A percentile compares a stretch with the other conserved stretches of the same genome.
Conservation (phyloP, 768 basidiomycete species). For the Porphyrellus cyaneotinctus region DNA sequence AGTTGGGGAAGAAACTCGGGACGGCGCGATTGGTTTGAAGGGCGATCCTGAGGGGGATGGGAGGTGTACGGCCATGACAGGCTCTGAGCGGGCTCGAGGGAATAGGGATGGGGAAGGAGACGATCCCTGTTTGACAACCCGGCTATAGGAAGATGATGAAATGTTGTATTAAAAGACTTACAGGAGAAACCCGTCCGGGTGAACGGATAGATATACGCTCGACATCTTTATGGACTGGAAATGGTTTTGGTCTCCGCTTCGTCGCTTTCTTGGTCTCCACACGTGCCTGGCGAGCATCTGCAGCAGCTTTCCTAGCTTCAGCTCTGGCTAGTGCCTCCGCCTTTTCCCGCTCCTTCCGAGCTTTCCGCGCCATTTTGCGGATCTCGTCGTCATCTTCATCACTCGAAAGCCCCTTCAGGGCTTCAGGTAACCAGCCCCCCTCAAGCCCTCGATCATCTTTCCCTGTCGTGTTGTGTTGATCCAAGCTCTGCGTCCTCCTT, state of each 20-base stretch:
- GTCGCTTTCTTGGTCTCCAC: constrained; percentile 11
- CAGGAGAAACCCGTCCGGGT: not conserved
- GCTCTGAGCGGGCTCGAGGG: constrained; percentile 12
- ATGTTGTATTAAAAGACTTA: constrained; percentile 8
- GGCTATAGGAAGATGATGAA: not conserved
- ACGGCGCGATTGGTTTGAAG: not conserved
- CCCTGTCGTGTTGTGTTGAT: not conserved
- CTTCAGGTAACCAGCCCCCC: constrained; percentile 31
- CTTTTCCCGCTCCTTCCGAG: constrained; percentile 29
- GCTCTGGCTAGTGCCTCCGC: constrained; percentile 17
- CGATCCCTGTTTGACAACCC: constrained; percentile 3
- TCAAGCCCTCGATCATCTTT: not conserved
- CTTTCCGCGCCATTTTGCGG: constrained; percentile 31
- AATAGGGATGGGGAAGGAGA: constrained; percentile 3
- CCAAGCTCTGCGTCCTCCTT: not conserved
- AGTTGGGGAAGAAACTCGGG: constrained; percentile 10
- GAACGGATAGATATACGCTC: not conserved
- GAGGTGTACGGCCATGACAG: constrained; percentile 3
- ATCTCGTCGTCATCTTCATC: constrained; percentile 40
- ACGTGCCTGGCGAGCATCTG: constrained; percentile 12
- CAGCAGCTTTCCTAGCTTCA: constrained; percentile 15
- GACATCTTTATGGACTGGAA: constrained; percentile 18
- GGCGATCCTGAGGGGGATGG: constrained; percentile 6
- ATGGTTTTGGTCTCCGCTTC: constrained; percentile 23
- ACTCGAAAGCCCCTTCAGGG: constrained; percentile 37